Evolutionary conservation across 352 stramenopile species (phyloP).

Genomic region (Pythium rhizo-oryzae): DNA sequence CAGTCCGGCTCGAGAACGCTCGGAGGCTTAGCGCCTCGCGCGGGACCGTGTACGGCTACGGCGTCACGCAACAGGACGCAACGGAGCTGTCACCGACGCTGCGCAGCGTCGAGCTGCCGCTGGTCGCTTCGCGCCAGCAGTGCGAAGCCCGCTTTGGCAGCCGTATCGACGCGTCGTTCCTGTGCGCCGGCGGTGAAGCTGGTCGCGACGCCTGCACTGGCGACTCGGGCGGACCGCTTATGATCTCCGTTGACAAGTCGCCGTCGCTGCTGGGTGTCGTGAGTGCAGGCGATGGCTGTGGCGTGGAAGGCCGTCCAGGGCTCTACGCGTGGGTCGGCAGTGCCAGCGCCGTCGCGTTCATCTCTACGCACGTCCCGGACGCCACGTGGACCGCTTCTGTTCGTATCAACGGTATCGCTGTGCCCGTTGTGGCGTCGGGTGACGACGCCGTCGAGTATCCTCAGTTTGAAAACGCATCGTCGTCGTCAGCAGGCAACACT

Average conservation of each 20-base stretch:
- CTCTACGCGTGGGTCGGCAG: conserved; percentile 8
- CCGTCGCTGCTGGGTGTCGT: conserved; percentile 2
- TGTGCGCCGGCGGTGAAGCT: conserved; percentile 22
- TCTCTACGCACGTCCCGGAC: not conserved
- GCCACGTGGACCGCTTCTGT: not conserved
- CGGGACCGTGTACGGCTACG: conserved; percentile 13
- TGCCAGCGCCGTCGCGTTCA: conserved; percentile 4
- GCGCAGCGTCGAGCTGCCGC: conserved; percentile 7
- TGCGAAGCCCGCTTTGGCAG: not conserved
- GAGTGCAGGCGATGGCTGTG: conserved; percentile 10
- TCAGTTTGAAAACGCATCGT: not conserved
- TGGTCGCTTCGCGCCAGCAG: not conserved
- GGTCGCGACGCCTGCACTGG: conserved; percentile 20
- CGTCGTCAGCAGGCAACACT: too few relatives aligned
- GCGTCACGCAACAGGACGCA: not conserved
- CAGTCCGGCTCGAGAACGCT: not conserved
- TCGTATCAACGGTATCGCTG: not conserved
- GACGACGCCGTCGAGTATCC: not conserved
- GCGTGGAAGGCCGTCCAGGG: not conserved
- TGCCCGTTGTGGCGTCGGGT: not conserved
- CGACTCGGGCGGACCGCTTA: conserved; percentile 25
- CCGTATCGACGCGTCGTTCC: conserved; percentile 5
- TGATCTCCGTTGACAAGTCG: not conserved
- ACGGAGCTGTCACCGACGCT: not conserved
- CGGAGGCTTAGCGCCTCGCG: not conserved